A percentile compares a stretch with the other conserved stretches of the same genome.
Evolutionary conservation across 2,329 filamentous ascomycete genomes (phyloP).

Genomic region (Hymenoscyphus linearis): DNA sequence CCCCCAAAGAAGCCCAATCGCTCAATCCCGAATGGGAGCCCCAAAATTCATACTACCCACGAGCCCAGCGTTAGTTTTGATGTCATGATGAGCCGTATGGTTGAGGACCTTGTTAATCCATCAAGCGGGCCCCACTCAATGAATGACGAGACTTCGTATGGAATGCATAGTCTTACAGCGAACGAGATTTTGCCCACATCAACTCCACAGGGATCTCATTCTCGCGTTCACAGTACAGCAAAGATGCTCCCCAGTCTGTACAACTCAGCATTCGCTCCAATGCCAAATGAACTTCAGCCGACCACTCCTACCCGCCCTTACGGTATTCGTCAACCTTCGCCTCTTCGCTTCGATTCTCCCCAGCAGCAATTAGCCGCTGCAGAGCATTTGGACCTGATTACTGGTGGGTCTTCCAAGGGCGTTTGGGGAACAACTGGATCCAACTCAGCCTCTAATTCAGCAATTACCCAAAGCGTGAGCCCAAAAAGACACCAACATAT

Average conservation of each 20-base stretch:
- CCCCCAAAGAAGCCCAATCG: not conserved
- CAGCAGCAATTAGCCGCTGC: slow-evolving; percentile 23
- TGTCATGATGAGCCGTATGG: slow-evolving; percentile 51
- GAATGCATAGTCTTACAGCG: slow-evolving; percentile 48
- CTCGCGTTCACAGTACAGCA: slow-evolving; percentile 30
- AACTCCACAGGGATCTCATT: slow-evolving; percentile 31
- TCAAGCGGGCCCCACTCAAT: slow-evolving; percentile 35
- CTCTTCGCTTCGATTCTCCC: slow-evolving; percentile 26
- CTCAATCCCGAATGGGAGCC: slow-evolving; percentile 10
- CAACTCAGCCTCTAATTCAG: not conserved
- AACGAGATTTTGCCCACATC: slow-evolving; percentile 45
- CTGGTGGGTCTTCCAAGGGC: slow-evolving; percentile 10
- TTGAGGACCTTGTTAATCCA: slow-evolving; percentile 46
- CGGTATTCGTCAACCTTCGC: slow-evolving; percentile 29
- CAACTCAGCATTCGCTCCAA: slow-evolving; percentile 40
- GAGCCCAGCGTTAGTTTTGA: slow-evolving; percentile 34
- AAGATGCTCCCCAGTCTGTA: slow-evolving; percentile 35
- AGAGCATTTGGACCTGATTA: slow-evolving; percentile 23
- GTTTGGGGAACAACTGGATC: slow-evolving; percentile 15
- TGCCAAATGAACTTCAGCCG: slow-evolving; percentile 35
- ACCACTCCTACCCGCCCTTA: slow-evolving; percentile 35
- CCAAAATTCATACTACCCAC: slow-evolving; percentile 4
- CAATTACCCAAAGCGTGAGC: not conserved
- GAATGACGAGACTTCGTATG: slow-evolving; percentile 44
- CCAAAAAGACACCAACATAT: slow-evolving; percentile 19